phyloP scores from a whole-genome alignment of 345 rosid genomes.

The Excoecaria agallocha region DNA sequence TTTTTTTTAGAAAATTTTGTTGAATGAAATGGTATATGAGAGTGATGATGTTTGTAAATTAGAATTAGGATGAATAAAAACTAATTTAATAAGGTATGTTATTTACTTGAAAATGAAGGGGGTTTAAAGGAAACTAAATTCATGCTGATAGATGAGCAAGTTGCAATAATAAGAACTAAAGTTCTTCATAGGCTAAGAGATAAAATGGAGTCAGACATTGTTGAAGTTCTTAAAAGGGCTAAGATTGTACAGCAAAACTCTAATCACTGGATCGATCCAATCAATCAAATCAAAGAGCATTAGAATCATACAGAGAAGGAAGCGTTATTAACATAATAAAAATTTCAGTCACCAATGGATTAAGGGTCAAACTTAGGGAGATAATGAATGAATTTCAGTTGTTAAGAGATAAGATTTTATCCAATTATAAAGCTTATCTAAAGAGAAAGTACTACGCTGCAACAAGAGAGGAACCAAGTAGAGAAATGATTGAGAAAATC shows the following conservation, averaged over 20 bases:
- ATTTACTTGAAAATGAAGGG: too few relatives aligned
- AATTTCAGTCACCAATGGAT: slow-evolving; percentile 51
- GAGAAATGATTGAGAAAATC: slow-evolving; percentile 54
- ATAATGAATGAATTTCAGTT: slow-evolving; percentile 61
- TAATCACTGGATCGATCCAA: slow-evolving; percentile 58
- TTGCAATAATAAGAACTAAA: too few relatives aligned
- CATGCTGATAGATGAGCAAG: too few relatives aligned
- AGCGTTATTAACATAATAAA: slow-evolving; percentile 59
- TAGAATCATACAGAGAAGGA: slow-evolving; percentile 41
- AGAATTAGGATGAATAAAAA: too few relatives aligned
- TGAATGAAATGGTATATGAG: too few relatives aligned
- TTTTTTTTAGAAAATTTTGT: too few relatives aligned
- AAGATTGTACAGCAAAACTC: slow-evolving; percentile 52
- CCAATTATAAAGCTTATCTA: slow-evolving; percentile 60
- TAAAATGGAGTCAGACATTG: slow-evolving; percentile 61
- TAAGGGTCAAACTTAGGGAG: slow-evolving; percentile 51
- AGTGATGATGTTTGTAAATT: too few relatives aligned
- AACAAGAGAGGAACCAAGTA: slow-evolving; percentile 61
- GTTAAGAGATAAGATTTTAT: slow-evolving; percentile 54
- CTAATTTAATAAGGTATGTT: too few relatives aligned
- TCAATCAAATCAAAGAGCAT: slow-evolving; percentile 23
- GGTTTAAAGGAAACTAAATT: too few relatives aligned
- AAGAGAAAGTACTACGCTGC: slow-evolving; percentile 59
- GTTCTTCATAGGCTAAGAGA: slow-evolving; percentile 72
- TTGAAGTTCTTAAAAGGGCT: slow-evolving; percentile 60